Evolutionary conservation across 495 filamentous ascomycete species (phyloP).

Genomic region (Geopyxis carbonaria): DNA sequence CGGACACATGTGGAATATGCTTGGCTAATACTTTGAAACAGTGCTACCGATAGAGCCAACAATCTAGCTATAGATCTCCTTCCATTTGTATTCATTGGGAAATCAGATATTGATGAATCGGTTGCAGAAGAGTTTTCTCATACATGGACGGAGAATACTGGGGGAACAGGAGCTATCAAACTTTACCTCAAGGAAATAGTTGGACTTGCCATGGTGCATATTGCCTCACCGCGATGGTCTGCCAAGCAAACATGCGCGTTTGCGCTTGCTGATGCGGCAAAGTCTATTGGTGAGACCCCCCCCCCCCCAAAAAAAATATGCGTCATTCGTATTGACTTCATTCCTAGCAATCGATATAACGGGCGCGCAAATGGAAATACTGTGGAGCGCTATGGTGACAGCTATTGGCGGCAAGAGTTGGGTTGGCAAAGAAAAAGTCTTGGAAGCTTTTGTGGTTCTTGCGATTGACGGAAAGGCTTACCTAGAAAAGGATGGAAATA

Average conservation of each 20-base stretch:
- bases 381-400: slow-evolving; percentile 73
- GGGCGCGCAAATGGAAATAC: slow-evolving; percentile 36
- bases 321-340: slow-evolving; percentile 27
- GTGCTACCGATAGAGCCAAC: slow-evolving; percentile 75
- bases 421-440: slow-evolving; percentile 76
- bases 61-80: slow-evolving; percentile 54
- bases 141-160: slow-evolving; percentile 79
- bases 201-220: slow-evolving; percentile 41
- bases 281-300: slow-evolving; percentile 37
- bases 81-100: slow-evolving; percentile 75
- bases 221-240: slow-evolving; percentile 68
- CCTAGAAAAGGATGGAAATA: slow-evolving; percentile 36
- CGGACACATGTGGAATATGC: too few relatives aligned
- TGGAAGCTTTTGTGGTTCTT: slow-evolving; percentile 71
- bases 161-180: slow-evolving; percentile 60
- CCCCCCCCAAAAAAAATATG: too few relatives aligned
- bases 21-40: slow-evolving; percentile 6
- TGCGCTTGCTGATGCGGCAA: slow-evolving; percentile 56
- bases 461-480: slow-evolving; percentile 41
- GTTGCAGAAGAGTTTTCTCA: slow-evolving; percentile 59
- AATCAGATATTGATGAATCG: slow-evolving; percentile 65
- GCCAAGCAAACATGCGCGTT: slow-evolving; percentile 77
- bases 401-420: slow-evolving; percentile 77
- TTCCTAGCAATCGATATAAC: slow-evolving; percentile 33
- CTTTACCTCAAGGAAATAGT: slow-evolving; percentile 75